Evolutionary conservation across 345 rosid species (phyloP).

Genomic region (Hibiscus tridactylites): DNA sequence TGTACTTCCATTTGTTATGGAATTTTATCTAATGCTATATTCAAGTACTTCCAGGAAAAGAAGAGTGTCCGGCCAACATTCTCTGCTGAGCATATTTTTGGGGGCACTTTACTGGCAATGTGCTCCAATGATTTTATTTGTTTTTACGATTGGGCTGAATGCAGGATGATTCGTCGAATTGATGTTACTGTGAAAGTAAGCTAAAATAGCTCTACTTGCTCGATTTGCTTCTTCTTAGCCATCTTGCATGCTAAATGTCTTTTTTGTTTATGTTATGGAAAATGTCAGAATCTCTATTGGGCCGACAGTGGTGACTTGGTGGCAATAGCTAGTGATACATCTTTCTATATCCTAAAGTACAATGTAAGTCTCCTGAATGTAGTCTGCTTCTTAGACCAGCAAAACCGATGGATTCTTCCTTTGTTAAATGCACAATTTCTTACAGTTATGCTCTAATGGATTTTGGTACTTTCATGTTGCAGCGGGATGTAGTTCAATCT

Average conservation of each 20-base stretch:
- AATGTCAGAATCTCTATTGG: conserved; percentile 92
- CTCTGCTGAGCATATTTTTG: conserved; percentile 84
- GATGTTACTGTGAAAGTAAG: conserved; percentile 97
- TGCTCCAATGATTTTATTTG: conserved; percentile 96
- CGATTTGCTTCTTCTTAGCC: conserved; percentile 8
- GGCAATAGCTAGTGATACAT: conserved; percentile 90
- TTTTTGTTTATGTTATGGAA: conserved; percentile 16
- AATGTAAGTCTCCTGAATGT: conserved; percentile 43
- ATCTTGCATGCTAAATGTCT: background rate
- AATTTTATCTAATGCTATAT: background rate
- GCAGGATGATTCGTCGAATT: conserved; percentile 91
- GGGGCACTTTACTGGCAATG: conserved; percentile 93
- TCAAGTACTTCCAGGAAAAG: conserved; percentile 63
- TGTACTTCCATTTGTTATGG: background rate
- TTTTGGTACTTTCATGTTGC: conserved; percentile 27
- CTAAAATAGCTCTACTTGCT: conserved; percentile 1
- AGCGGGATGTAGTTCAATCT: conserved; percentile 82
- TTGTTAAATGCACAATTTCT: background rate
- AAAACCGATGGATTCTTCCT: background rate
- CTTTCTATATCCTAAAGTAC: conserved; percentile 94
- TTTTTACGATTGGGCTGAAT: conserved; percentile 98
- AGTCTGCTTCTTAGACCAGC: conserved; percentile 3
- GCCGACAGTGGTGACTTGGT: conserved; percentile 98
- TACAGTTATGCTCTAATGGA: conserved; percentile 1
- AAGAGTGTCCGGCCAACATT: conserved; percentile 80